phyloP scores from a whole-genome alignment of 768 basidiomycete species.

The Leccinum longicurvipes region DNA sequence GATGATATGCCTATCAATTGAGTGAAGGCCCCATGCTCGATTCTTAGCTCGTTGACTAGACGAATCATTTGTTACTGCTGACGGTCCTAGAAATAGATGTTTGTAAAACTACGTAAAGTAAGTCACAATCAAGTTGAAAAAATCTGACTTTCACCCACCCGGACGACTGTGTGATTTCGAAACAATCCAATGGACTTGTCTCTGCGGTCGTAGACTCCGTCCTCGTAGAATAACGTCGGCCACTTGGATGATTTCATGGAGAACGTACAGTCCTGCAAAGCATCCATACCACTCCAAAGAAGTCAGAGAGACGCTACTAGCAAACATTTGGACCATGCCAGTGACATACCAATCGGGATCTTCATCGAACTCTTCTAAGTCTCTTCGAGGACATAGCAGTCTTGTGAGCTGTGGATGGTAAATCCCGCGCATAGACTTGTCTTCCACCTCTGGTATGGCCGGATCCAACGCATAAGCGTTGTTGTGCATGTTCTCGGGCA shows the following conservation, averaged over 20 bases:
- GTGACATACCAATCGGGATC: background rate
- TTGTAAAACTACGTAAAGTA: background rate
- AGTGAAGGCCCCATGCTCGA: background rate
- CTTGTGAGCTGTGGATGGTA: background rate
- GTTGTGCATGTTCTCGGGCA: background rate
- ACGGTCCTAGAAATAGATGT: background rate
- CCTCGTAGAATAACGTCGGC: slow-evolving; percentile 1
- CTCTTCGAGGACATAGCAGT: background rate
- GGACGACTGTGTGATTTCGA: background rate
- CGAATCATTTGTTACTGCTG: background rate
- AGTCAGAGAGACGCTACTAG: background rate
- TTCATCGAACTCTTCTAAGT: background rate
- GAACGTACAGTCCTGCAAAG: background rate
- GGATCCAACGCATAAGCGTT: background rate
- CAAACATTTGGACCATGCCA: background rate
- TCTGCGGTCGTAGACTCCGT: background rate
- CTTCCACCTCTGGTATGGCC: background rate
- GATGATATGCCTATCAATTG: background rate
- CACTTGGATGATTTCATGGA: slow-evolving; percentile 1
- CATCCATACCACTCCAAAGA: background rate
- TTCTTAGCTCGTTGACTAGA: background rate
- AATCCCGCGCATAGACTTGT: slow-evolving; percentile 3
- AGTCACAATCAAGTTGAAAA: background rate
- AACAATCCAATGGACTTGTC: background rate
- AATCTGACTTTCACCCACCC: background rate